phyloP scores from a whole-genome alignment of 163 green algal genomes.

The Chloromonas sp. region DNA sequence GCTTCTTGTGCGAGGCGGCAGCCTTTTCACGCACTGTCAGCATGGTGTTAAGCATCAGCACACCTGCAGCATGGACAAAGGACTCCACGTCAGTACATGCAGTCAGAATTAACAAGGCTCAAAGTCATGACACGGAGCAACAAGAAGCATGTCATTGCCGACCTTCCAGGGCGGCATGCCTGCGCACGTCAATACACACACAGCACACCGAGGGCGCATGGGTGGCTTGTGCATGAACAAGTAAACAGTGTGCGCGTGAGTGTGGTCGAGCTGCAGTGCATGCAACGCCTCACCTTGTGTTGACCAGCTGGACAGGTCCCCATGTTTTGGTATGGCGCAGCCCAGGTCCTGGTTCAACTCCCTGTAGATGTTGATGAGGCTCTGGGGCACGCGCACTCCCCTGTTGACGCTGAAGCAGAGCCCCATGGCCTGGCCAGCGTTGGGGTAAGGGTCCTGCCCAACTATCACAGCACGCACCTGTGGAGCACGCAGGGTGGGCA shows the following conservation, averaged over 20 bases:
- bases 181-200: no score
- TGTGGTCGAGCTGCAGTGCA: no score
- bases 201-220: no score
- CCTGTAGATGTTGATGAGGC: slow-evolving; percentile 81
- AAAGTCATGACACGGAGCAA: no score
- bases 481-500: not conserved
- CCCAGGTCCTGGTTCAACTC: slow-evolving; percentile 67
- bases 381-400: slow-evolving; percentile 9
- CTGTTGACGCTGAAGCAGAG: slow-evolving; percentile 79
- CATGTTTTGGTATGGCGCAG: slow-evolving; percentile 56
- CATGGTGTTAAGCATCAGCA: slow-evolving; percentile 90
- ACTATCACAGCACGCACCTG: slow-evolving; percentile 84
- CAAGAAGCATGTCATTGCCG: no score
- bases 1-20: slow-evolving; percentile 82
- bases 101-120: not conserved
- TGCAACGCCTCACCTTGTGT: not conserved
- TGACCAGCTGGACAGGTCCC: slow-evolving; percentile 50
- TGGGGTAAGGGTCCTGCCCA: slow-evolving; percentile 94
- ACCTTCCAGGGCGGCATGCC: no score
- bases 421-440: slow-evolving; percentile 81
- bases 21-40: slow-evolving; percentile 81
- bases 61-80: slow-evolving; percentile 35
- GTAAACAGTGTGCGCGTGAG: no score
- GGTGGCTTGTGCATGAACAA: no score
- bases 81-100: not conserved